Evolutionary conservation across 805 yeast species (phyloP).

Genomic region (Saturnispora bothae): DNA sequence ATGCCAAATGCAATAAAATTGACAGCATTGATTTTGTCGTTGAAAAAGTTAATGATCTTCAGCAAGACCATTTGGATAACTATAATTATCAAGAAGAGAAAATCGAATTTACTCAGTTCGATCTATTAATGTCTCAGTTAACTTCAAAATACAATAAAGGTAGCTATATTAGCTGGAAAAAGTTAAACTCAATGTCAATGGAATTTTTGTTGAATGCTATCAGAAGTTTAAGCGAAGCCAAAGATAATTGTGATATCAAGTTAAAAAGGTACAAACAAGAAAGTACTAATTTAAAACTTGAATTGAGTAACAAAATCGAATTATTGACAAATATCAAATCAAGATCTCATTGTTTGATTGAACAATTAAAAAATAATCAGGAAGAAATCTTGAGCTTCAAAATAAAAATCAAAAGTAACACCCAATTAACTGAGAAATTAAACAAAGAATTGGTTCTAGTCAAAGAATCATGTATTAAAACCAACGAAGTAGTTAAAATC

Average conservation of each 20-base stretch:
- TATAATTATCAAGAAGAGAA: too few species aligned
- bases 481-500: constrained; percentile 8
- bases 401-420: constrained; percentile 2
- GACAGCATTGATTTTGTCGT: constrained; percentile 12
- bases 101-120: not conserved
- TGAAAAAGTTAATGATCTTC: constrained; percentile 10
- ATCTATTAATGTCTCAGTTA: not conserved
- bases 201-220: constrained; percentile 17
- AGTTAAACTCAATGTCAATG: constrained; percentile 12
- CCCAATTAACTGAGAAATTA: constrained; percentile 3
- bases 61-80: too few species aligned
- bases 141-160: not conserved
- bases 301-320: constrained; percentile 6
- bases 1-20: too few species aligned
- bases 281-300: constrained; percentile 6
- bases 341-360: constrained; percentile 4
- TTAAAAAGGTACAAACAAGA: constrained; percentile 8
- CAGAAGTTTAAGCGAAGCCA: constrained; percentile 9
- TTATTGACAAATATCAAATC: constrained; percentile 10
- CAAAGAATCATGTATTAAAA: constrained; percentile 5
- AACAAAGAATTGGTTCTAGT: constrained; percentile 10
- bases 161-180: not conserved
- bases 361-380: constrained; percentile 3
- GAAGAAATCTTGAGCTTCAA: constrained; percentile 8
- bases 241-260: constrained; percentile 9